Evolutionary conservation across 371 early-diverging fungal species (phyloP), one percentile per base, ranked within the genome.

Genomic region (Mortierella sp.): DNA sequence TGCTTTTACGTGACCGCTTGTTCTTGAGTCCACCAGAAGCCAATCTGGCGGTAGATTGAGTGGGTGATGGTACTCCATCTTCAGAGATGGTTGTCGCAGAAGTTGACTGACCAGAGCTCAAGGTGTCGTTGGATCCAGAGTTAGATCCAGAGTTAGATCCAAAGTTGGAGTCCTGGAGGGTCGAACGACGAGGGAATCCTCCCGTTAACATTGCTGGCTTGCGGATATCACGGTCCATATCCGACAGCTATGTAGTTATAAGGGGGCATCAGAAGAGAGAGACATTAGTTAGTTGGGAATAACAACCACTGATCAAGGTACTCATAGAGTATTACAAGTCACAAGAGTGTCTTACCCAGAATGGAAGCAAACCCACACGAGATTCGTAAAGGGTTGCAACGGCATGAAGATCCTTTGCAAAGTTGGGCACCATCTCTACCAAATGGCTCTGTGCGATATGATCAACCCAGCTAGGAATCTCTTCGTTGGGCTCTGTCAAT

Each of bases 321-420:
- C 40, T 9, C 40, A 40, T 40, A 6, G 13, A 13, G 6, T 6
- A 40, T 40, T 45, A 15, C 12, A 2, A 17, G 15, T 45, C 12
- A 12, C 17, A n/a, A 55, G 43, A 42, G 31, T 10, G 43, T 26
- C 28, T 26, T 72, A 77, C 72, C 99, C 99, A 99, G 88, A 97
- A 98, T 17, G 99, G 99, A 56, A 99, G 86, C 51, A 96, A 87
- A 0, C 93, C 90, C 8, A 98, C 93, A 35, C 92, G 89, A 56
- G 89, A 88, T 59, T 95, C 93, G 68, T 96, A 93, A 19, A 99
- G 88, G 35, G 96, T 92, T 2, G 97, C 93, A 23, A 93, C 90
- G 57, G 98, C 99, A 85, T 99, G 99, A 53, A 97, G 88, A 85
- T 97, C 99, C 84, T 99, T 99, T 32, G 95, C 93, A 86, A 99